Base-by-base conservation (phyloP, 495 filamentous ascomycete genomes). In the Lindgomyces ingoldianus region DNA sequence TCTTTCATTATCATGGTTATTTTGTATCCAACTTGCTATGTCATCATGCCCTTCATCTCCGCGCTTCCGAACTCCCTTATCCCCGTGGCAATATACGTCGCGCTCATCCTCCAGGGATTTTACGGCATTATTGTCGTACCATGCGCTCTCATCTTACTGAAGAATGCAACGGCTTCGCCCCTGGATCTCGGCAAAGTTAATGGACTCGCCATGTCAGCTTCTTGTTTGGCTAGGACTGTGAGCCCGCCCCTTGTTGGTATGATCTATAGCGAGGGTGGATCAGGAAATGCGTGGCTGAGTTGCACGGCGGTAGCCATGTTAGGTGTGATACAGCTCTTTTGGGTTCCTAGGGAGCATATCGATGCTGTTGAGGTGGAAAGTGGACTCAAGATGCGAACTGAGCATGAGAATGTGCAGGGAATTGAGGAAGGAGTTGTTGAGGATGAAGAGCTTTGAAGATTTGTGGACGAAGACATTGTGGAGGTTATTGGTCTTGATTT, bases 121-220 rank as follows among this genome's bases (percentile, higher is more conserved):
- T 67, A 62, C 68, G 58, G 61, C 33, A 71, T 71, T 60, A 62
- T 71, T 30, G 56, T 68, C 27, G 52, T 67, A 8, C 68, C 68
- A 10, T 71, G 68, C 60, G 64, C 60, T 1, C 57, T 71, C 11
- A 71, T 71, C 25, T 55, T 71, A 1, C 55, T 71, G 48, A 71
- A 71, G 42, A 71, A 71, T 50, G 68, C 68, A 3, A 67, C 68
- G 26, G 55, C 64, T 12, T 61, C 55, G 14, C 60, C 68, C 22
- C 47, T 67, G 2, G 68, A 67, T n/a, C 51, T 71, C 1, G 68
- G 68, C 6, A 55, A 59, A 12, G 68, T 71, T 24, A 71, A 71
- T 57, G 68, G 68, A 3, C 27, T 62, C 9, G 61, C 53, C 1
- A 71, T 71, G 68, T 47, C 29, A 8, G 60, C 61, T 4, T 53